Conservation (phyloP, 495 filamentous ascomycete genomes). For the Aspergillus ostianus region DNA sequence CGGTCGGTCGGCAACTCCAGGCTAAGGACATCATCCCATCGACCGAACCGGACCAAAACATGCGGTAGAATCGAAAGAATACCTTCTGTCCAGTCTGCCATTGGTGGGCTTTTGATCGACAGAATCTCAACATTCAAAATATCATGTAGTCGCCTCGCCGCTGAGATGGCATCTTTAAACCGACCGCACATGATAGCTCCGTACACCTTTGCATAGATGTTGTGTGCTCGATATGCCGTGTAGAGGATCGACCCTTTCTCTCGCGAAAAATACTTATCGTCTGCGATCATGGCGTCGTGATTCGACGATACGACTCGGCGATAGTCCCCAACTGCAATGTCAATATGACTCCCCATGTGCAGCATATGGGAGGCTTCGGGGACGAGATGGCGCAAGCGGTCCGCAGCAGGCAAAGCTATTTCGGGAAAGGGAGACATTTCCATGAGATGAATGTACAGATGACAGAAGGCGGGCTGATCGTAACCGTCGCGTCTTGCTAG, state of each 20-base stretch:
- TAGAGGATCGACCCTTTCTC: slow-evolving; percentile 61
- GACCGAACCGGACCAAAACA: slow-evolving; percentile 62
- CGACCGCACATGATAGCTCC: slow-evolving; percentile 67
- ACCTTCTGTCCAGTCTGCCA: slow-evolving; percentile 65
- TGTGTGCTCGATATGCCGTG: slow-evolving; percentile 60
- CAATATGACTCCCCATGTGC: slow-evolving; percentile 69
- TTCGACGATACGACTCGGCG: slow-evolving; percentile 57
- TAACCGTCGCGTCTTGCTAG: slow-evolving; percentile 35
- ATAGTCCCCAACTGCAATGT: slow-evolving; percentile 64
- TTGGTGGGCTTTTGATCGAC: slow-evolving; percentile 51
- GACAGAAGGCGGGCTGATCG: slow-evolving; percentile 58
- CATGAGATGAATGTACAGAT: slow-evolving; percentile 68
- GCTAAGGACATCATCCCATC: slow-evolving; percentile 55
- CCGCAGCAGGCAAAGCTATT: slow-evolving; percentile 49
- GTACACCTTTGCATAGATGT: slow-evolving; percentile 64
- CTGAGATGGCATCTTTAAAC: slow-evolving; percentile 50
- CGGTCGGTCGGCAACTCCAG: slow-evolving; percentile 28
- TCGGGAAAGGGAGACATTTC: slow-evolving; percentile 66
- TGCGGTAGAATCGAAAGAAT: slow-evolving; percentile 61
- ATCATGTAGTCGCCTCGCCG: slow-evolving; percentile 47
- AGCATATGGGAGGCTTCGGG: slow-evolving; percentile 63
- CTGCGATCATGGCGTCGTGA: slow-evolving; percentile 52
- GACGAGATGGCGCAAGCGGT: slow-evolving; percentile 56
- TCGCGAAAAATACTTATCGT: slow-evolving; percentile 54
- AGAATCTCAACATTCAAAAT: slow-evolving; percentile 55